Conservation (phyloP, 768 basidiomycete genomes). For the Boletus speciosus region DNA sequence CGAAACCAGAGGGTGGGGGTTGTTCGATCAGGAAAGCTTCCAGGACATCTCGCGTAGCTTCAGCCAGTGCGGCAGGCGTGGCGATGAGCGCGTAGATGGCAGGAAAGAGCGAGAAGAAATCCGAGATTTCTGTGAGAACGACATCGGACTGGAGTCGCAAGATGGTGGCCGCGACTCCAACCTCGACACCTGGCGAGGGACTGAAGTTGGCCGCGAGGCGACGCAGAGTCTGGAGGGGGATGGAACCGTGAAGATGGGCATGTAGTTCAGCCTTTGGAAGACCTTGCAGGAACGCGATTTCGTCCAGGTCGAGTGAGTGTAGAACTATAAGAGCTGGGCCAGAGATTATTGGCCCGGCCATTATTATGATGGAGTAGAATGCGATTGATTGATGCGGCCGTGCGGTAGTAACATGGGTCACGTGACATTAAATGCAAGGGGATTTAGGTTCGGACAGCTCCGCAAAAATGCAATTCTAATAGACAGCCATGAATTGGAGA, state of each 20-base stretch:
- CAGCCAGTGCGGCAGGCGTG: slow-evolving; percentile 49
- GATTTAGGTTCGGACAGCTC: too few relatives aligned
- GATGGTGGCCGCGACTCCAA: slow-evolving; percentile 45
- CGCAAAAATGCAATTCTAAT: too few relatives aligned
- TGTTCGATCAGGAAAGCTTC: slow-evolving; percentile 47
- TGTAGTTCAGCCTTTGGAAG: slow-evolving; percentile 85
- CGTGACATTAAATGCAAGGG: too few relatives aligned
- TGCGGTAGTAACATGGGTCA: too few relatives aligned
- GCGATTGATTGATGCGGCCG: too few relatives aligned
- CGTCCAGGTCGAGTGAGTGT: slow-evolving; percentile 44
- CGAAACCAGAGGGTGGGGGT: slow-evolving; percentile 28
- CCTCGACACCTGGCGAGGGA: slow-evolving; percentile 21
- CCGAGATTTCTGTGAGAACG: slow-evolving; percentile 50
- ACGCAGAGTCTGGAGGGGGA: slow-evolving; percentile 62
- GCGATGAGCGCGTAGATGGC: slow-evolving; percentile 77
- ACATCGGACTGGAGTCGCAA: slow-evolving; percentile 38
- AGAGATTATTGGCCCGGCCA: slow-evolving; percentile 2
- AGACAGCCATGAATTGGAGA: too few relatives aligned
- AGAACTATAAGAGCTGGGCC: slow-evolving; percentile 49
- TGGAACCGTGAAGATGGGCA: slow-evolving; percentile 83
- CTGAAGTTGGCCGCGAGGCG: slow-evolving; percentile 51
- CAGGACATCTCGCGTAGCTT: slow-evolving; percentile 65
- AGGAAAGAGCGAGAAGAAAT: slow-evolving; percentile 75
- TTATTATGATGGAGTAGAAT: too few relatives aligned
- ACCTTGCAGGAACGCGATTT: slow-evolving; percentile 55